Percentiles rank a stretch among this genome's conserved stretches.
Conservation (phyloP, 768 basidiomycete species). For the Crassisporium funariophilum region DNA sequence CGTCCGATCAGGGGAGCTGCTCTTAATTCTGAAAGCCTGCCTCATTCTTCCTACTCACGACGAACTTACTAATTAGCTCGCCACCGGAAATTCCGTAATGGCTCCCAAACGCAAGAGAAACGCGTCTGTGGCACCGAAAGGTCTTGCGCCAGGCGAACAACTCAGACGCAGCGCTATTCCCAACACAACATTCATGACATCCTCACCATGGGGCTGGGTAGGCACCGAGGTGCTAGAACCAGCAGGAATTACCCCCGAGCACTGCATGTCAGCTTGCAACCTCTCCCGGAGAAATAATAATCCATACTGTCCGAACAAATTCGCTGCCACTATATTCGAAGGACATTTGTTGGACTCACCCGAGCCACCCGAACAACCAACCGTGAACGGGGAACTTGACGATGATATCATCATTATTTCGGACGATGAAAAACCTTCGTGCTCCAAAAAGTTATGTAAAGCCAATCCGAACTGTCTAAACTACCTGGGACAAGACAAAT, state of each 20-base stretch:
- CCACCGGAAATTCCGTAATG: constrained; percentile 38
- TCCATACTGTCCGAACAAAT: constrained; percentile 63
- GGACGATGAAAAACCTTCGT: constrained; percentile 60
- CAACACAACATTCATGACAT: constrained; percentile 31
- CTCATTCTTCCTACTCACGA: no score
- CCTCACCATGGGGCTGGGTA: constrained; percentile 81
- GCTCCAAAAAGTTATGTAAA: constrained; percentile 67
- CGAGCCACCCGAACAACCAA: constrained; percentile 10
- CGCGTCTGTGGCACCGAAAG: constrained; percentile 46
- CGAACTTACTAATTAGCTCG: neutral
- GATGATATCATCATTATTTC: constrained; percentile 72
- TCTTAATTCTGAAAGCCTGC: no score
- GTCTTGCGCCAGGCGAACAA: constrained; percentile 61
- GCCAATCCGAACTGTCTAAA: constrained; percentile 86
- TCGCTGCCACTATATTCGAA: constrained; percentile 21
- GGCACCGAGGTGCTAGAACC: constrained; percentile 58
- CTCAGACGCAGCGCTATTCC: constrained; percentile 59
- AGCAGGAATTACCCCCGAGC: constrained; percentile 66
- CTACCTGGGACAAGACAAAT: constrained; percentile 80
- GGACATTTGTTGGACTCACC: constrained; percentile 2
- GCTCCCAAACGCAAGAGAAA: constrained; percentile 61
- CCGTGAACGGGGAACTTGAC: constrained; percentile 45
- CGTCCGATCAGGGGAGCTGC: no score
- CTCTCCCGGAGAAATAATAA: constrained; percentile 53
- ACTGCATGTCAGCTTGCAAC: constrained; percentile 69